These are phyloP conservation scores for Umbilicaria muhlenbergii DNA, from an alignment of 495 filamentous ascomycete genomes.

Conservation along the genomic window DNA sequence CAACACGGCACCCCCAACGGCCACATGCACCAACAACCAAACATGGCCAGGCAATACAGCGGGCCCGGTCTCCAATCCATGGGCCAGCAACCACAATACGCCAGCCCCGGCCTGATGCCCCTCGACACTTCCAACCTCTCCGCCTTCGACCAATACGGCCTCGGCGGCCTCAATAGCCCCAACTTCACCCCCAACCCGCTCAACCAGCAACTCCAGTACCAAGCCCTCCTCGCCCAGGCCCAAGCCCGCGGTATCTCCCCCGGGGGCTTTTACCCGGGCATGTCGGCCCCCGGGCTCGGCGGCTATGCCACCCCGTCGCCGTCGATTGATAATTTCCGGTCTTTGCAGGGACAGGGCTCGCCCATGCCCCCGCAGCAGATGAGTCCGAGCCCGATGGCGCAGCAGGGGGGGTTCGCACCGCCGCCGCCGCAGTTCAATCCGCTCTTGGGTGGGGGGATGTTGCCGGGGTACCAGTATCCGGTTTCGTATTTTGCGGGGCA, in stretches of 20 bases:
- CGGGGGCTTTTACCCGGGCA: constrained; percentile 25
- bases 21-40: constrained; percentile 25
- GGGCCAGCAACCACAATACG: constrained; percentile 17
- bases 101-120: constrained; percentile 19
- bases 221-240: constrained; percentile 26
- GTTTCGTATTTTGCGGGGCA: constrained; percentile 33
- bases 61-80: constrained; percentile 26
- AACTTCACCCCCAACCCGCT: constrained; percentile 28
- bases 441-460: constrained; percentile 27
- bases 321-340: constrained; percentile 28
- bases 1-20: constrained; percentile 25
- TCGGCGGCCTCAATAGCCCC: constrained; percentile 15
- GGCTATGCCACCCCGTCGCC: constrained; percentile 26
- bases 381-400: constrained; percentile 26
- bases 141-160: constrained; percentile 27
- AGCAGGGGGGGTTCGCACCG: constrained; percentile 26
- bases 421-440: constrained; percentile 29
- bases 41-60: constrained; percentile 33
- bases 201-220: constrained; percentile 30
- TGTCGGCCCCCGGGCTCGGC: constrained; percentile 20
- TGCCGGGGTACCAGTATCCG: constrained; percentile 32
- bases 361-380: no score
- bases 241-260: constrained; percentile 28
- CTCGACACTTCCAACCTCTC: constrained; percentile 23
- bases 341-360: constrained; percentile 25